Evolutionary conservation across 1,284 basidiomycete species (phyloP).

Genomic region (Porodaedalea pini): DNA sequence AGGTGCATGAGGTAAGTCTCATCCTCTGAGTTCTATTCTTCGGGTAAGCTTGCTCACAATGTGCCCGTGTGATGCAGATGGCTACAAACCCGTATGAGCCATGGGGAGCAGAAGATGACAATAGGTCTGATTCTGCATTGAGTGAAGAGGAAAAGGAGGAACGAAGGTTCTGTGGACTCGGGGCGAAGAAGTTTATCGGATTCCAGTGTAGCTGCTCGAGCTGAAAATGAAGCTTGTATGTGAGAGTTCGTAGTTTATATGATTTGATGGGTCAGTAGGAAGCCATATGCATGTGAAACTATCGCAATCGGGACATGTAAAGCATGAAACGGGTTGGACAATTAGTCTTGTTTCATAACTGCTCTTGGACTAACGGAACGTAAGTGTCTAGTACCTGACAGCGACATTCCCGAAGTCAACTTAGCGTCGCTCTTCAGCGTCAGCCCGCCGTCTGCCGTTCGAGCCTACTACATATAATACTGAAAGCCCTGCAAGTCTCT

Average conservation of each 20-base stretch:
- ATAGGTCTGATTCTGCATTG: constrained; percentile 39
- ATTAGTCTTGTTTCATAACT: too few relatives aligned
- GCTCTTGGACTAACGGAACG: too few relatives aligned
- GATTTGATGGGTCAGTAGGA: too few relatives aligned
- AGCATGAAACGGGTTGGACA: too few relatives aligned
- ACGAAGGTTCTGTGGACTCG: constrained; percentile 73
- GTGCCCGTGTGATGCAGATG: constrained; percentile 52
- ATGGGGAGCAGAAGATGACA: constrained; percentile 68
- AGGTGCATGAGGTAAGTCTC: constrained; percentile 65
- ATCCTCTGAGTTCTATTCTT: constrained; percentile 21
- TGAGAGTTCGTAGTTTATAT: background rate
- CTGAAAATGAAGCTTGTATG: constrained; percentile 34
- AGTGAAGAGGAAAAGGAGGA: constrained; percentile 67
- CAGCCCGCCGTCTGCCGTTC: too few relatives aligned
- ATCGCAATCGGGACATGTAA: too few relatives aligned
- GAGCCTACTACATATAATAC: too few relatives aligned
- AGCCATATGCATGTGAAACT: too few relatives aligned
- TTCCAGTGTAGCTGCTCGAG: constrained; percentile 94
- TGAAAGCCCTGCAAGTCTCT: too few relatives aligned
- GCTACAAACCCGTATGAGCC: constrained; percentile 72
- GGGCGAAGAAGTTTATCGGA: constrained; percentile 72
- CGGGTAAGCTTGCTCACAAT: background rate
- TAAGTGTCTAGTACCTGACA: too few relatives aligned
- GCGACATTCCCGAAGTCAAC: too few relatives aligned
- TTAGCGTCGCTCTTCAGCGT: too few relatives aligned